Evolutionary conservation across 352 stramenopile species (phyloP), one percentile per base, ranked within the genome.

Genomic region (Peronospora farinosa): DNA sequence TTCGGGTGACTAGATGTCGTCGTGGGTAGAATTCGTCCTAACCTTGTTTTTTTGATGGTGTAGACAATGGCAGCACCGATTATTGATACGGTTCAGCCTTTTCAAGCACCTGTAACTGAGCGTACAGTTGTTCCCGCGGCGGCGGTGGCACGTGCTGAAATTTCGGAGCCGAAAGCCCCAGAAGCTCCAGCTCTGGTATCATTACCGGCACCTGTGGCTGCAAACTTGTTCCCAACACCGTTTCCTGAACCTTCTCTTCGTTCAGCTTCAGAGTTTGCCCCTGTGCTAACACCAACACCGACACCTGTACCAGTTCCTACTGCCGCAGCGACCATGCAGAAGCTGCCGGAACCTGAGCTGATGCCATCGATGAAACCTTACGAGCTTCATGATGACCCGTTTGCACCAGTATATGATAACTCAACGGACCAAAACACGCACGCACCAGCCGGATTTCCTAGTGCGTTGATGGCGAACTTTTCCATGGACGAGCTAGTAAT

Each of bases 401-500:
- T 41, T 43, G 40, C 41, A 12, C 63, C 58, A 25, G 43, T 45
- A 32, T 71, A 68, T 16, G 54, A 62, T 0, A 19, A 47, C 15
- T 13, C 49, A 6, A 32, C 19, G 25, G 51, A 57, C 0, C 19
- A 50, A n/a, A 21, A 36, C 40, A 37, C 53, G 16, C 56, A 50
- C 38, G 58, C 41, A 8, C 49, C 58, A 17, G 15, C 54, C 17
- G 63, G 63, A 39, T 71, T 71, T 32, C 63, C 63, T n/a, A 68
- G 58, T 13, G 63, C 59, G 21, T 52, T 71, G 17, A 46, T 67
- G 46, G 63, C 65, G 35, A 75, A 75, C 41, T 75, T 75, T 36
- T 75, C 66, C 13, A 65, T 72, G 66, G 66, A 75, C n/a, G 66
- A 75, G 28, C 55, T 75, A 31, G 27, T 51, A 23, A 36, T 75